Evolutionary conservation across 768 basidiomycete species (phyloP), one percentile per base, ranked within the genome.

Genomic region (Scleroderma citrinum): DNA sequence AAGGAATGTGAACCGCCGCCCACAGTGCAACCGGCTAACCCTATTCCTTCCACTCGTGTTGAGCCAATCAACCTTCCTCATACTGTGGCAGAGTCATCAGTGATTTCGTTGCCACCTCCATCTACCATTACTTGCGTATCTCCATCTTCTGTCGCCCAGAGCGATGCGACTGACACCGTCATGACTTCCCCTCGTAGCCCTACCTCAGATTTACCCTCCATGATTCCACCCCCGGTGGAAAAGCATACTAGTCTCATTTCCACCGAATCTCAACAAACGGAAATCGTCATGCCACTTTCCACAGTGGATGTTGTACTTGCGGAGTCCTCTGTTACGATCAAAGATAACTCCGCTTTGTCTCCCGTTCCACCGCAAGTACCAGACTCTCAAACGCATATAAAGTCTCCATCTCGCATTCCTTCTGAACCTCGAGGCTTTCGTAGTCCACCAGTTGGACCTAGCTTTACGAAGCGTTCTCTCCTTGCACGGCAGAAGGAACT

Each of bases 401-500:
- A 3, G n/a, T 4, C 32, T 14, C 42, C 42, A 13, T 34, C 23
- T 23, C 24, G 23, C 16, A 39, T 40, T 14, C 61, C 71, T 7
- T 65, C 70, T 16, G 72, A 72, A 49, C 69, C 71, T 17, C 67
- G 65, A 29, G 66, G 69, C 8, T 66, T 70, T 63, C 69, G 71
- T 52, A 70, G 62, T 42, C 57, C 64, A 12, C 69, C 72, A 2
- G 69, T 63, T 39, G 65, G 61, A 14, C 70, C 72, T n/a, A 71
- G 63, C 45, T 69, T 58, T 47, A 59, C 62, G 20, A 73, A 72
- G 52, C 66, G 68, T 12, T 65, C 69, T 16, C 62, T 75, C 14
- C 35, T 71, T 24, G 72, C 69, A 7, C 62, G 70, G 50, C 71
- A 74, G 46, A 75, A 69, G 61, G 75, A 76, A 31, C 57, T 76